Evolutionary conservation across 2,329 filamentous ascomycete genomes (phyloP).

Genomic region (Aspergillus sp.): DNA sequence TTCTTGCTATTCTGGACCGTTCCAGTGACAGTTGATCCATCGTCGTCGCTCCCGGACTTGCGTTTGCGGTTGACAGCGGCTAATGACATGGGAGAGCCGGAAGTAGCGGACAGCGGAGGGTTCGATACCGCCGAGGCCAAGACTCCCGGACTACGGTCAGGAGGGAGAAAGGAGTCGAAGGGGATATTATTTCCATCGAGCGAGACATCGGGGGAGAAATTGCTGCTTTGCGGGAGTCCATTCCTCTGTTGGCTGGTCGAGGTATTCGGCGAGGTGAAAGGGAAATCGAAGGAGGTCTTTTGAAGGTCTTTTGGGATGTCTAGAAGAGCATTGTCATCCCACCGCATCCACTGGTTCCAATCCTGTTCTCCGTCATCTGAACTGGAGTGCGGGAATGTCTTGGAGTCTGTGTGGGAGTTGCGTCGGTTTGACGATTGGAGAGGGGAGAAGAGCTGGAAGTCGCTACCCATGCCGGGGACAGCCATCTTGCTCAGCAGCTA

Average conservation of each 20-base stretch:
- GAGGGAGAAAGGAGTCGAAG: conserved; percentile 15
- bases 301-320: conserved; percentile 27
- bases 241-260: conserved; percentile 20
- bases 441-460: conserved; percentile 35
- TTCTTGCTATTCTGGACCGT: conserved; percentile 42
- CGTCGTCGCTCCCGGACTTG: conserved; percentile 62
- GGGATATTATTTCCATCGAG: conserved; percentile 29
- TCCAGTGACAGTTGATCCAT: conserved; percentile 29
- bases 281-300: conserved; percentile 20
- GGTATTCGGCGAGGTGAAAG: conserved; percentile 26
- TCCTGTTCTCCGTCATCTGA: conserved; percentile 34
- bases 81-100: conserved; percentile 25
- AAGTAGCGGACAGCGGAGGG: conserved; percentile 14
- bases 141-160: conserved; percentile 8
- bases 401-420: conserved; percentile 15
- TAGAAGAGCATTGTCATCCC: conserved; percentile 37
- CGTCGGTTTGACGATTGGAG: conserved; percentile 17
- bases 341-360: conserved; percentile 47
- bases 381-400: conserved; percentile 18
- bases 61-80: conserved; percentile 56
- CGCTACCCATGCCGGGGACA: conserved; percentile 26
- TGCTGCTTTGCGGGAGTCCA: conserved; percentile 16
- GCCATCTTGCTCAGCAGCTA: conserved; percentile 20
- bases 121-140: conserved; percentile 9
- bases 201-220: conserved; percentile 31